Percentiles rank a stretch among this genome's conserved stretches.
Conservation (phyloP, 306 rosid genomes). For the Medicago truncatula region MtrunA17r5.0-ANR NC_053045.1:3084501-3085000, state of each 20-base stretch:
- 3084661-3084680: conserved; percentile 89
- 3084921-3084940: conserved; percentile 61
- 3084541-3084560: conserved; percentile 81
- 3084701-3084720: conserved; percentile 63
- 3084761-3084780: conserved; percentile 74
- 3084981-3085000: conserved; percentile 57
- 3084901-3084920: conserved; percentile 74
- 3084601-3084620: conserved; percentile 64
- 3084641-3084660: conserved; percentile 77
- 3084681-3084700: conserved; percentile 54
- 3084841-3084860: conserved; percentile 79
- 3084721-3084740: conserved; percentile 80
- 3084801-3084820: conserved; percentile 80
- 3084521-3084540: conserved; percentile 78
- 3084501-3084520: conserved; percentile 61
- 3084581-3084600: conserved; percentile 59
- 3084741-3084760: conserved; percentile 80
- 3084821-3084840: conserved; percentile 63
- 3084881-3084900: conserved; percentile 65
- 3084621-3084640: conserved; percentile 79
- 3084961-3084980: conserved; percentile 87
- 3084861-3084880: conserved; percentile 70
- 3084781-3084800: conserved; percentile 59
- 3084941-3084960: conserved; percentile 67
- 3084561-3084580: conserved; percentile 77